Conservation (phyloP, 2,329 filamentous ascomycete species). For the Xylariales sp. region DNA sequence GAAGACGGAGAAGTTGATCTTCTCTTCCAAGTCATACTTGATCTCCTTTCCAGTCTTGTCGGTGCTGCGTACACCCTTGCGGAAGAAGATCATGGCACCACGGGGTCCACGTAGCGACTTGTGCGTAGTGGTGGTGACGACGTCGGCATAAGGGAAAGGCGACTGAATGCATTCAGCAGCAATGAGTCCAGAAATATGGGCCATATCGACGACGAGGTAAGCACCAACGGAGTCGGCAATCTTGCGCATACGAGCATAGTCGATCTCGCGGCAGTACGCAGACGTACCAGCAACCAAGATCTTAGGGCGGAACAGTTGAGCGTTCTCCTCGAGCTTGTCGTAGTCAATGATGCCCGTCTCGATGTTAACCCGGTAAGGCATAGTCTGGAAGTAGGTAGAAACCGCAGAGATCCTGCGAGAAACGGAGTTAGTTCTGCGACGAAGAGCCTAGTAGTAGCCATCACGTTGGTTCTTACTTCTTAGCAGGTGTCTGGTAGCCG, state of each 20-base stretch:
- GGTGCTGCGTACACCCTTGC: constrained; percentile 91
- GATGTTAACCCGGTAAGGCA: constrained; percentile 92
- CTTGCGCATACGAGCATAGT: constrained; percentile 95
- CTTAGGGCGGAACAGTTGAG: constrained; percentile 93
- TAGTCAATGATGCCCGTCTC: constrained; percentile 98
- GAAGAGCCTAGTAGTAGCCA: constrained; percentile 55
- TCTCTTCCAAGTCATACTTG: constrained; percentile 91
- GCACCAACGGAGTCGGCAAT: constrained; percentile 94
- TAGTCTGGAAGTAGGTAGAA: constrained; percentile 98
- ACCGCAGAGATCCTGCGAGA: constrained; percentile 81
- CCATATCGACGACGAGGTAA: constrained; percentile 97
- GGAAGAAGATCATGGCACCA: constrained; percentile 99
- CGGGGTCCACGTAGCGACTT: constrained; percentile 98
- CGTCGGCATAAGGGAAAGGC: constrained; percentile 91
- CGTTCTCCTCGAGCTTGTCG: constrained; percentile 89
- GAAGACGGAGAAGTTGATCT: constrained; percentile 99
- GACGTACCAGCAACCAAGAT: constrained; percentile 96
- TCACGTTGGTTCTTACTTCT: constrained; percentile 68
- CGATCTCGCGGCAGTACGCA: constrained; percentile 97
- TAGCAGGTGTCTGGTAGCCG: constrained; percentile 95
- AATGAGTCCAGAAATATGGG: constrained; percentile 96
- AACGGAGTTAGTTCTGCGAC: constrained; percentile 52
- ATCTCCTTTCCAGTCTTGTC: constrained; percentile 93
- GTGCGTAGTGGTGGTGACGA: constrained; percentile 98
- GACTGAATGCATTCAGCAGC: constrained; percentile 93